Percentiles rank a stretch among this genome's conserved stretches.
Conservation (phyloP, 2,329 filamentous ascomycete genomes). For the Colletotrichum sp. region DNA sequence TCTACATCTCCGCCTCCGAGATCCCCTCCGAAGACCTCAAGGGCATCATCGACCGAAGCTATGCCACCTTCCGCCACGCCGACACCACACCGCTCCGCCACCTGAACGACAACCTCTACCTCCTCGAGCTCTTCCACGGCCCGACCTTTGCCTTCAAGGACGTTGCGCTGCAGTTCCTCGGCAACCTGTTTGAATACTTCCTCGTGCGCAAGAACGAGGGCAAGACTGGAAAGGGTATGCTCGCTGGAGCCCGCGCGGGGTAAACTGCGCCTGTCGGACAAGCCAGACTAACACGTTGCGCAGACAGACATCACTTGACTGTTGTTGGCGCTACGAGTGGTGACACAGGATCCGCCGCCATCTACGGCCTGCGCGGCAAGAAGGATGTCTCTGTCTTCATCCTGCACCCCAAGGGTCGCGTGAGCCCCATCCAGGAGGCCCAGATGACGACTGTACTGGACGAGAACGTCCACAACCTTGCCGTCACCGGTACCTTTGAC, state of each 20-base stretch:
- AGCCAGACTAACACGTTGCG: slow-evolving; percentile 27
- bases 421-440: slow-evolving; percentile 90
- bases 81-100: slow-evolving; percentile 81
- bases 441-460: slow-evolving; percentile 97
- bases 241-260: neutral
- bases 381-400: slow-evolving; percentile 98
- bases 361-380: slow-evolving; percentile 93
- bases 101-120: slow-evolving; percentile 79
- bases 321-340: slow-evolving; percentile 88
- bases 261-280: neutral
- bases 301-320: slow-evolving; percentile 78
- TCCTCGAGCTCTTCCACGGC: slow-evolving; percentile 95
- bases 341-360: slow-evolving; percentile 92
- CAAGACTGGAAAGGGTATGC: slow-evolving; percentile 62
- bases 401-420: slow-evolving; percentile 87
- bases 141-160: slow-evolving; percentile 97
- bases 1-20: slow-evolving; percentile 85
- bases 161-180: slow-evolving; percentile 86
- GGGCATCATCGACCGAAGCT: slow-evolving; percentile 82
- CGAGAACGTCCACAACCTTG: slow-evolving; percentile 89
- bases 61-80: slow-evolving; percentile 83
- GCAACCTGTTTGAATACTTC: slow-evolving; percentile 95
- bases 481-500: slow-evolving; percentile 90
- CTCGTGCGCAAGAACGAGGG: slow-evolving; percentile 74
- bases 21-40: slow-evolving; percentile 83